Base-by-base conservation (phyloP, 2,329 filamentous ascomycete species). In the Didymella pinodella region DNA sequence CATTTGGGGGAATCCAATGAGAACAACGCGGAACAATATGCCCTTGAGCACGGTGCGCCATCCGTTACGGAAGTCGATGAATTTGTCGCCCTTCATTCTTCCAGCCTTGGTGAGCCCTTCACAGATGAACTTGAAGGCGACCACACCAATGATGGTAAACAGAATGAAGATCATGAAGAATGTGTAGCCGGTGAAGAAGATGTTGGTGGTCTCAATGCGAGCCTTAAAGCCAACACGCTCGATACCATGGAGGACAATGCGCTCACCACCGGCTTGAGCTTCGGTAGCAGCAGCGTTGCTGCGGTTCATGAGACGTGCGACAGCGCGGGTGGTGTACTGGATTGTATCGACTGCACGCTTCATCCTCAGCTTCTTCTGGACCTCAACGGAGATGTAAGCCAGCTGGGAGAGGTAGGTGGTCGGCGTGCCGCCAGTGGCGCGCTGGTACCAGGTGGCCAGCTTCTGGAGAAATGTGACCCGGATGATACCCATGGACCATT, bases 401-500 rank as follows among this genome's bases (percentile, higher is more conserved):
- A 96, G 82, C 26, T 87, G 88, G 64, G 92, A 90, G 45, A 97
- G 86, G 32, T 96, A 83, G 16, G 87, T 90, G 4, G 92, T 88
- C 0, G 94, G 91, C 0, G 86, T 92, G 63, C 94, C 94, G 52
- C 94, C 94, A 2, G 94, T 98, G 3, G 94, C 86, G 62, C 93
- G 90, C 80, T 97, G 93, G 75, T 97, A 98, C 94, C 94, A 98
- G 34, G 93, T 96, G 62, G 92, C 91, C 72, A 97, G 91, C 47
- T 83, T 83, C 80, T 98, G 92, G 80, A 97, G 86, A 77, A 96
- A 97, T n/a, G 83, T 83, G 41, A 97, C 84, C 50, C 86, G 86
- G 70, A 98, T 96, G 70, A 98, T 93, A 69, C 94, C 94, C 92
- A 98, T 95, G 72, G 90, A 96, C 94, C 94, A 98, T 75, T 96